These are phyloP conservation scores for Termitomyces sp. DNA, from an alignment of 768 basidiomycete species.

Conservation along the genomic window DNA sequence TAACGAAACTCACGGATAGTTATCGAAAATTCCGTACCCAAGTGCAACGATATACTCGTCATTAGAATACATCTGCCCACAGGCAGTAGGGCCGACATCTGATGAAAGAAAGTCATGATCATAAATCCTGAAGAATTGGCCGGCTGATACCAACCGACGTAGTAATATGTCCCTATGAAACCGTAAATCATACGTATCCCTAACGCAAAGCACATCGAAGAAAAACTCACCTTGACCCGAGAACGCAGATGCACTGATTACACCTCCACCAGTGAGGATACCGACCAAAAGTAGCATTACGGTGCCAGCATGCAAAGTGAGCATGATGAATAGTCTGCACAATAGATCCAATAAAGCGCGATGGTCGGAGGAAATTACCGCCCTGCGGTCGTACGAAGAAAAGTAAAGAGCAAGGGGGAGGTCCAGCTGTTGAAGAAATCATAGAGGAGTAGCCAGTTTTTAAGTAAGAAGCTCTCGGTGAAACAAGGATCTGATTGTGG, in stretches of 20 bases:
- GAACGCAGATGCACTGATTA: too few relatives aligned
- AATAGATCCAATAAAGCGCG: neutral
- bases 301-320: neutral
- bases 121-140: neutral
- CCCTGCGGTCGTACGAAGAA: neutral
- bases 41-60: conserved; percentile 12
- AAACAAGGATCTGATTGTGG: neutral
- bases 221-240: neutral
- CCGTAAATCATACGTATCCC: neutral
- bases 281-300: neutral
- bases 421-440: neutral
- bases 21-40: conserved; percentile 5
- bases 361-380: neutral
- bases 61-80: conserved; percentile 7
- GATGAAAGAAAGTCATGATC: too few relatives aligned
- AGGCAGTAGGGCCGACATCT: conserved; percentile 8
- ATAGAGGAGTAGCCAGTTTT: neutral
- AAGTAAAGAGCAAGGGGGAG: neutral
- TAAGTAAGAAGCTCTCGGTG: neutral
- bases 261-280: neutral
- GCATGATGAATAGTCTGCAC: neutral
- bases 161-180: neutral
- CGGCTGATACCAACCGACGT: neutral
- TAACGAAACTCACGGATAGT: neutral
- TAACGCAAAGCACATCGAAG: neutral